phyloP scores from a whole-genome alignment of 106 monocot genomes.

The Dioscorea alata region DNA sequence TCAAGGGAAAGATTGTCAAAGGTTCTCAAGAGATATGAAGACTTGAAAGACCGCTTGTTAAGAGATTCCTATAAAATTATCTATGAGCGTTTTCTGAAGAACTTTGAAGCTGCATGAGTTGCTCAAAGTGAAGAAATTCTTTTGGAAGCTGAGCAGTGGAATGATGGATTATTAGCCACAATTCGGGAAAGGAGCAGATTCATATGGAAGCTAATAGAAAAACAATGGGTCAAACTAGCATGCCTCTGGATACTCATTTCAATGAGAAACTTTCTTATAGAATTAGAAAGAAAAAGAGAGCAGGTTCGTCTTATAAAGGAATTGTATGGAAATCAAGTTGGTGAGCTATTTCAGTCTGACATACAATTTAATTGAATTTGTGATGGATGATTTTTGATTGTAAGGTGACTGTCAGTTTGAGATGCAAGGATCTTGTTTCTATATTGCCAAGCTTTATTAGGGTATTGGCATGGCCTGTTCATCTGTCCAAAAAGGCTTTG shows the following conservation, averaged over 20 bases:
- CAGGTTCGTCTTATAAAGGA: constrained; percentile 92
- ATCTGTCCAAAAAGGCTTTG: constrained; percentile 55
- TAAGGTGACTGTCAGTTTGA: constrained; percentile 88
- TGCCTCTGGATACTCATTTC: constrained; percentile 55
- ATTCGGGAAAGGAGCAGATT: constrained; percentile 91
- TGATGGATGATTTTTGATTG: constrained; percentile 79
- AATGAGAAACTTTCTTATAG: constrained; percentile 63
- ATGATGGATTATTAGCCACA: constrained; percentile 94
- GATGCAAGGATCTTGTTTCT: constrained; percentile 73
- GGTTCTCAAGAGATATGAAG: constrained; percentile 82
- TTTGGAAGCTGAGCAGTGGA: constrained; percentile 93
- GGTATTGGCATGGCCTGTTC: constrained; percentile 85
- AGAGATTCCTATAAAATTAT: constrained; percentile 95
- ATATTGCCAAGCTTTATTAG: constrained; percentile 67
- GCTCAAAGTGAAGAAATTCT: constrained; percentile 79
- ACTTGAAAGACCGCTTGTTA: constrained; percentile 54
- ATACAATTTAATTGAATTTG: constrained; percentile 91
- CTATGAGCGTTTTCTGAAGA: constrained; percentile 79
- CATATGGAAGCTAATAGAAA: constrained; percentile 94
- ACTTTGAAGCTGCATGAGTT: constrained; percentile 71
- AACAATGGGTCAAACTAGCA: constrained; percentile 43
- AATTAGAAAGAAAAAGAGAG: constrained; percentile 16
- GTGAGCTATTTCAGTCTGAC: constrained; percentile 78
- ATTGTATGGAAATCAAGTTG: constrained; percentile 85
- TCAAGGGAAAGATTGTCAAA: constrained; percentile 67